These are phyloP conservation scores for Hemerocallis citrina DNA, from an alignment of 106 monocot genomes.

Conservation along the genomic window DNA sequence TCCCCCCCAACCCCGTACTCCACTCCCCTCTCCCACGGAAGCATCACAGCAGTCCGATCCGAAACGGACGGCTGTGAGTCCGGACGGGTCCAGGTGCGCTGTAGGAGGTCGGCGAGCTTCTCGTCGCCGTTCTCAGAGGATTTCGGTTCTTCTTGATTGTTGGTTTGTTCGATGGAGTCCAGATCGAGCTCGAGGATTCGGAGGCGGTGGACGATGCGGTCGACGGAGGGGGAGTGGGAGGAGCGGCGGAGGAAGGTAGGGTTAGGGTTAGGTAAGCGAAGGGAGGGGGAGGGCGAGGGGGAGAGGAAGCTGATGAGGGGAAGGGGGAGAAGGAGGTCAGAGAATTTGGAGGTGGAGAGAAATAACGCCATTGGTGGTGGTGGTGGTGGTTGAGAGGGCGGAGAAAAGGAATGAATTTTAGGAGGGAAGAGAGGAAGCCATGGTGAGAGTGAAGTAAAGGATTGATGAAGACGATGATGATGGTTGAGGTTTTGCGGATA, in stretches of 20 bases:
- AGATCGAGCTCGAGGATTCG: constrained; percentile 58
- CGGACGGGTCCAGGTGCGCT: constrained; percentile 75
- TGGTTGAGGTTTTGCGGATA: too few relatives aligned
- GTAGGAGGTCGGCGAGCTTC: constrained; percentile 62
- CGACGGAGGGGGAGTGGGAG: constrained; percentile 30
- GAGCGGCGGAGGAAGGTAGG: constrained; percentile 13
- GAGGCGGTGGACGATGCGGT: constrained; percentile 80
- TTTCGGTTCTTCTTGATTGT: too few relatives aligned
- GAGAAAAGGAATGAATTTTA: too few relatives aligned
- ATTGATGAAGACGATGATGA: too few relatives aligned
- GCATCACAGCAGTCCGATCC: constrained; percentile 7
- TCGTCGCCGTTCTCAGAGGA: constrained; percentile 36
- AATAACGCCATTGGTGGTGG: too few relatives aligned
- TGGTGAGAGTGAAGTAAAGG: too few relatives aligned
- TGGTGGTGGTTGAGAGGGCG: too few relatives aligned
- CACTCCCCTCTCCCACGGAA: constrained; percentile 78
- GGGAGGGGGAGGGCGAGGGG: not conserved
- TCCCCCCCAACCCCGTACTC: not conserved
- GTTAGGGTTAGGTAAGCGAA: not conserved
- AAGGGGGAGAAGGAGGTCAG: not conserved
- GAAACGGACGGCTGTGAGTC: constrained; percentile 6
- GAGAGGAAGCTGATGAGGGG: not conserved
- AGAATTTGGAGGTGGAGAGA: too few relatives aligned
- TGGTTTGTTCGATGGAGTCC: not conserved
- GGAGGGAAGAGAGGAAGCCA: too few relatives aligned